Evolutionary conservation across 306 rosid species (phyloP), one percentile per base, ranked within the genome.

Genomic region (Ormosia emarginata): DNA sequence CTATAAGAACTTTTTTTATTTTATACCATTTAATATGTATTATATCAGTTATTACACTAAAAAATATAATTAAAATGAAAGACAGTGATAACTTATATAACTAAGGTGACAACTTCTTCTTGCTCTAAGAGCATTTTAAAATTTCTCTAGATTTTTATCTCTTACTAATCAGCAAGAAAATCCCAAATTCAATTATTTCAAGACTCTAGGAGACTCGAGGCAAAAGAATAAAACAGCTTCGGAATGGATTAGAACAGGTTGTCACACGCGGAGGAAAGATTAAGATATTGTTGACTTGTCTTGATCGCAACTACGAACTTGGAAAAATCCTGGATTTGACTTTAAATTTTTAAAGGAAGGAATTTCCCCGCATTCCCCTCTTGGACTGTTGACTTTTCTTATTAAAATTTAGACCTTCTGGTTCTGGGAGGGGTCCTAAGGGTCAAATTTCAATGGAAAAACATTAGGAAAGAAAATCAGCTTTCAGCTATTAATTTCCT

Each of bases 241-340:
- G 1, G 12, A 34, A 56, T 57, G 79, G 75, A 71, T 14, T 15
- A 56, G 17, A 13, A 71, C 83, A 85, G 85, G 88, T 56, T 81
- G 88, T 76, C 88, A 71, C 79, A 71, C 47, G 56, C 11, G 52
- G 70, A 29, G 67, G 29, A 44, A 70, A 34, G 30, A 37, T 63
- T 72, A 41, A 36, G 46, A 80, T 81, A 81, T 55, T 67, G 56
- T 76, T 76, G 83, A 81, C 83, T 77, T 81, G 74, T 71, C 47
- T 39, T 56, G 39, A 15, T 74, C 44, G 52, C 75, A 47, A 63
- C 75, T 50, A 49, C 75, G 52, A 43, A 36, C 7, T 46, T 43
- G 65, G 64, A 49, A 69, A 81, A 71, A 39, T 53, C 55, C 76
- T 69, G 29, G 4, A 37, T 68, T 65, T 67, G 75, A 70, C 82